Percentiles rank a stretch among this genome's conserved stretches.
phyloP scores from a whole-genome alignment of 2,329 filamentous ascomycete genomes.

The Trichophyton rubrum region DNA sequence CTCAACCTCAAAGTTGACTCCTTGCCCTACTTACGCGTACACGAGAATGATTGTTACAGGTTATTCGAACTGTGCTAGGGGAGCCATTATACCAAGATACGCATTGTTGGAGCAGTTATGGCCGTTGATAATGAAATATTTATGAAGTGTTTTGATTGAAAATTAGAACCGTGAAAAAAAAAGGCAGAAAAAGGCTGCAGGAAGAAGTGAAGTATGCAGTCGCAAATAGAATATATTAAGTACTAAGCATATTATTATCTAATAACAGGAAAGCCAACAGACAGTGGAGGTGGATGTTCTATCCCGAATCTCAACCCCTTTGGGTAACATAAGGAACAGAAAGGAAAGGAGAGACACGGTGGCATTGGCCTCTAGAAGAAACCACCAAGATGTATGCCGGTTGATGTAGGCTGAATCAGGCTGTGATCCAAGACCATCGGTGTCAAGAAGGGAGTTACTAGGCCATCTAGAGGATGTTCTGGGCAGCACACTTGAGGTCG shows the following conservation, averaged over 20 bases:
- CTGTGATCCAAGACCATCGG: not conserved
- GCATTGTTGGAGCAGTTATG: no score
- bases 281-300: slow-evolving; percentile 3
- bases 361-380: not conserved
- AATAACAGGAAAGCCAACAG: slow-evolving; percentile 1
- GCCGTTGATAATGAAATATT: no score
- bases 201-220: not conserved
- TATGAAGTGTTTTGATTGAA: no score
- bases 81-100: no score
- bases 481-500: slow-evolving; percentile 28
- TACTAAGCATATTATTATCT: slow-evolving; percentile 6
- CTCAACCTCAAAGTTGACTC: no score
- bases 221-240: slow-evolving; percentile 2
- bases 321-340: not conserved
- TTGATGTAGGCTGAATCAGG: not conserved
- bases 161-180: not conserved
- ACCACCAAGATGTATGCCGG: not conserved
- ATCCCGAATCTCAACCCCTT: slow-evolving; percentile 4
- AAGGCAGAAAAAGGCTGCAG: not conserved
- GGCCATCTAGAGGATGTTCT: slow-evolving; percentile 27
- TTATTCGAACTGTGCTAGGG: no score
- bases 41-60: no score
- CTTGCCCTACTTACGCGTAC: no score
- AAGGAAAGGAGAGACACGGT: not conserved
- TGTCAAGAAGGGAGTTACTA: not conserved